Evolutionary conservation across 768 basidiomycete species (phyloP).

Genomic region (Suillus lakei): DNA sequence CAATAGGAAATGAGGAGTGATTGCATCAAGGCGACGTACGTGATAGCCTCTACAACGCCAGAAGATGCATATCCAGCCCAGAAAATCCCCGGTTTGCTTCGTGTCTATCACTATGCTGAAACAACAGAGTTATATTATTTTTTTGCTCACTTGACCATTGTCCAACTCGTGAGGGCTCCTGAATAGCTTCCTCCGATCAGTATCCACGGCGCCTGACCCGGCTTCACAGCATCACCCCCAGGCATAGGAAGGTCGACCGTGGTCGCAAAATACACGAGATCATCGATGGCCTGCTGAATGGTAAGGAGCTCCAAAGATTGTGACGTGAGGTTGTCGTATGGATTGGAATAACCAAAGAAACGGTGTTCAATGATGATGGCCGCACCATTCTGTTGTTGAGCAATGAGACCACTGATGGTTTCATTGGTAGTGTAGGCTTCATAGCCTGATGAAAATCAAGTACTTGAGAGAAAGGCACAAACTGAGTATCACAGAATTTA

Average conservation of each 20-base stretch:
- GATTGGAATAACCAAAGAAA: conserved; percentile 79
- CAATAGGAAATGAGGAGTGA: neutral
- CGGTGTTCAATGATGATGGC: conserved; percentile 72
- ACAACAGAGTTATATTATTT: neutral
- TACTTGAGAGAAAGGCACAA: neutral
- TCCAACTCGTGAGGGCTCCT: conserved; percentile 59
- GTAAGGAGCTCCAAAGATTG: conserved; percentile 64
- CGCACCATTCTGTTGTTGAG: conserved; percentile 67
- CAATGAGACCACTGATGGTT: conserved; percentile 67
- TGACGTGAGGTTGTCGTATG: conserved; percentile 60
- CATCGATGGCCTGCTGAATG: conserved; percentile 76
- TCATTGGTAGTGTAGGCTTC: conserved; percentile 64
- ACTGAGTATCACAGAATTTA: conserved; percentile 4
- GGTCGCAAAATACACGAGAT: conserved; percentile 70
- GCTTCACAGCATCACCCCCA: conserved; percentile 62
- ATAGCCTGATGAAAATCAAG: conserved; percentile 26
- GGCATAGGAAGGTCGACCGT: conserved; percentile 72
- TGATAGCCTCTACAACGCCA: conserved; percentile 49
- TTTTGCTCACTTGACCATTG: conserved; percentile 64
- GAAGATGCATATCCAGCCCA: conserved; percentile 50
- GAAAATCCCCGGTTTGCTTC: conserved; percentile 46
- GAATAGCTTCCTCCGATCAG: conserved; percentile 49
- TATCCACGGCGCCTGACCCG: conserved; percentile 51
- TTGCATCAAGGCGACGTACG: conserved; percentile 31
- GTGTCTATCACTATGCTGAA: conserved; percentile 5